Conservation (phyloP, 1,139 yeast species). For the Suhomyces anneliseae region DNA sequence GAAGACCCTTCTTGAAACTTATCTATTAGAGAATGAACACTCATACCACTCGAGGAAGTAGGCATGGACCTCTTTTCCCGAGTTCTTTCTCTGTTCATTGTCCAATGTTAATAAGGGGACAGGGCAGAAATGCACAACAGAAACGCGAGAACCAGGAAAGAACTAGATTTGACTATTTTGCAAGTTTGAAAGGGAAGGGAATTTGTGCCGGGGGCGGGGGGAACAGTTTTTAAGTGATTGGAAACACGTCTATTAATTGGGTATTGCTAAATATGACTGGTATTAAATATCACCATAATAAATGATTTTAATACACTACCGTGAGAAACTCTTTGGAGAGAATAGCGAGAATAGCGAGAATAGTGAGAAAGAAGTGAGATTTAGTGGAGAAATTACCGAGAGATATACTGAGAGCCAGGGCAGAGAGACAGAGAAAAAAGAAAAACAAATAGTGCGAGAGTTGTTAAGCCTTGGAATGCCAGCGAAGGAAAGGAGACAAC, state of each 20-base stretch:
- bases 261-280: background rate
- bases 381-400: background rate
- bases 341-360: background rate
- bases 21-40: constrained; percentile 19
- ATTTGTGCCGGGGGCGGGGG: background rate
- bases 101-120: background rate
- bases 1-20: constrained; percentile 10
- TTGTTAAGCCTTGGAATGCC: too few species aligned
- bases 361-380: background rate
- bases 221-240: too few species aligned
- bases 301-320: background rate
- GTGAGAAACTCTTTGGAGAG: background rate
- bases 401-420: too few species aligned
- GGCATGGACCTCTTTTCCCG: constrained; percentile 2
- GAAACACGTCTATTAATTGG: background rate
- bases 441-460: too few species aligned
- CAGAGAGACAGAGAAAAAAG: too few species aligned
- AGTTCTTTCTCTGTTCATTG: constrained; percentile 7
- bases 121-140: background rate
- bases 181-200: background rate
- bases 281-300: too few species aligned
- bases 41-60: constrained; percentile 11
- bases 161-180: too few species aligned
- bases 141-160: background rate
- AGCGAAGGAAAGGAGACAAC: too few species aligned